Base-by-base conservation (phyloP, 345 rosid species). In the Murraya koenigii region DNA sequence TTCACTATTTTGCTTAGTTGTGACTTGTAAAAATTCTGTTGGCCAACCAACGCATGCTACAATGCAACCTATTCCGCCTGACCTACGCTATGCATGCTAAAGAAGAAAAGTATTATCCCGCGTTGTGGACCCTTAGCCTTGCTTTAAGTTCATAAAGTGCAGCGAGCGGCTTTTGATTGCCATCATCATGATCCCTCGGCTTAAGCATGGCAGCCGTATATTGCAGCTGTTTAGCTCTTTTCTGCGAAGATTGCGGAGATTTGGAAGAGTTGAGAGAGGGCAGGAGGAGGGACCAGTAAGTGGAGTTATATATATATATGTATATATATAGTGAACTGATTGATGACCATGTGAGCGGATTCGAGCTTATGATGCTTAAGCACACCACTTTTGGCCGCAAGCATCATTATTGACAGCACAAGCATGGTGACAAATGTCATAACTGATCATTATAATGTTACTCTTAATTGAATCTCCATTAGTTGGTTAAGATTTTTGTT, bases 211-310 rank as follows among this genome's bases (percentile, higher is more conserved):
- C 72, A 15, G 30, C 78, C 32, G 55, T 32, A 52, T 58, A 35
- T 25, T 41, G 49, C 23, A 36, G 77, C 62, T 62, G 26, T 61
- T 56, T 26, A 52, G 23, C 74, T 14, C 52, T 41, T 75, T 79
- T 75, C 80, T 44, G 85, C 85, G 86, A 47, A 22, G 80, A 83
- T 80, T 81, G 79, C 79, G 79, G 83, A 28, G 77, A 44, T 33
- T 64, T 22, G 5, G 30, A 20, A 2, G 70, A 5, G 60, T 9
- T 61, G 52, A 69, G 52, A 25, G 39, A 72, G 47, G 65, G 44
- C 39, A 63, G 22, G 30, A 28, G 56, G 7, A 69, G 65, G 79
- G 83, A 70, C 85, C 78, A 47, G 68, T 20, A 41, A 58, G 23
- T 26, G 47, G 39, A 44, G 25, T 60, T 44, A 41, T 67, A 56